These are phyloP conservation scores for Canavalia gladiata DNA, from an alignment of 306 rosid species.

Conservation along the genomic window DNA sequence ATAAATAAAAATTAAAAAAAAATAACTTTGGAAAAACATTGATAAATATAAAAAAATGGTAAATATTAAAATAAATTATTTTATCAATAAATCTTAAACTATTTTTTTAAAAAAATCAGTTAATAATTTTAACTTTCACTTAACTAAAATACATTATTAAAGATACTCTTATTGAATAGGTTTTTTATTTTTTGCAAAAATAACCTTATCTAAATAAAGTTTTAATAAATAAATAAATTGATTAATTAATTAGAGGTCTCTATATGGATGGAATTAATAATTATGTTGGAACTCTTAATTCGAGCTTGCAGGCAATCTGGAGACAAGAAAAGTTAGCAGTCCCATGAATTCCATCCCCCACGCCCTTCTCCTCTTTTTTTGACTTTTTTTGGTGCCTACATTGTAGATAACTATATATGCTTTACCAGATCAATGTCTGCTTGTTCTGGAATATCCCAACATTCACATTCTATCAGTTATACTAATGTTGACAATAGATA, in stretches of 20 bases:
- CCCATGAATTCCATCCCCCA: neutral
- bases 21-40: too few relatives aligned
- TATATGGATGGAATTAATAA: conserved; percentile 35
- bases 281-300: conserved; percentile 49
- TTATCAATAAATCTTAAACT: too few relatives aligned
- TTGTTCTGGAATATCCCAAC: conserved; percentile 58
- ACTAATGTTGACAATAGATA: conserved; percentile 42
- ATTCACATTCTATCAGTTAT: conserved; percentile 59
- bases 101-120: too few relatives aligned
- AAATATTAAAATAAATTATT: too few relatives aligned
- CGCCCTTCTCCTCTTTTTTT: conserved; percentile 13
- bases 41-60: too few relatives aligned
- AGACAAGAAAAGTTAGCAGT: conserved; percentile 55
- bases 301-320: conserved; percentile 72
- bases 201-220: too few relatives aligned
- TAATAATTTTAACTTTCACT: too few relatives aligned
- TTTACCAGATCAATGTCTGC: conserved; percentile 36
- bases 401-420: conserved; percentile 11
- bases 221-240: too few relatives aligned
- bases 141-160: too few relatives aligned
- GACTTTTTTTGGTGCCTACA: conserved; percentile 46
- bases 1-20: too few relatives aligned
- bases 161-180: too few relatives aligned
- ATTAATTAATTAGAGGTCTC: conserved; percentile 41
- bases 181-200: too few relatives aligned